Base-by-base conservation (phyloP, 2,329 filamentous ascomycete species). In the Calonectria ilicicola region DNA sequence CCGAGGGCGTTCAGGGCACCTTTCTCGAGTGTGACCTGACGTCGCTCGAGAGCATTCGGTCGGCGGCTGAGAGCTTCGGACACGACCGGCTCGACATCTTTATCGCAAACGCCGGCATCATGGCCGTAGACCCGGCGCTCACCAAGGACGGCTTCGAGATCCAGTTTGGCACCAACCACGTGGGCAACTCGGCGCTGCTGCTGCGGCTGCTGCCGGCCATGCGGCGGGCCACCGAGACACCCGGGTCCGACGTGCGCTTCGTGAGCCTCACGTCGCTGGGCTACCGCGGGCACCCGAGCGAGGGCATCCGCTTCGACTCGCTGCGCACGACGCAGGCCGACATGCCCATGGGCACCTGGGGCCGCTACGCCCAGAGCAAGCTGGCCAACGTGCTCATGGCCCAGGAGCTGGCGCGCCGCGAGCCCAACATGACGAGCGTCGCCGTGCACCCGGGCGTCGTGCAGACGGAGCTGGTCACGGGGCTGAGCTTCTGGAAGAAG, bases 301-400 rank as follows among this genome's bases (percentile, higher is more conserved):
- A 75, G 0, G 81, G 81, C 19, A 77, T 83, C 46, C 70, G 78
- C 1, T 81, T 84, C 35, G 77, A 79, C 1, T 76, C 73, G 12
- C 74, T 84, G 65, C 74, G 74, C 8, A 80, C 78, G 0, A 77
- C 75, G 46, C 78, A 81, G 46, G 74, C 76, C 29, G 60, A 75
- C 19, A 73, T 85, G 27, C 72, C 72, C 0, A 70, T 78, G 5
- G 84, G 83, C 40, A 83, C 85, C 5, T 87, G 85, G 83, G 78
- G 81, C 3, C 86, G 87, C 2, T 91, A 90, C 75, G 86, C 83
- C 10, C 85, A 86, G n/a, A 87, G 85, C 71, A 90, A 89, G 76
- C 83, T 87, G 0, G 88, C 87, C 2, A 88, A 87, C 65, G 84
- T 89, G 32, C 78, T 88, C 6, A 86, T 86, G 58, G 86, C 86